These are phyloP conservation scores for Schizonepeta tenuifolia DNA, from an alignment of 257 asterid genomes.

Conservation along the genomic window DNA sequence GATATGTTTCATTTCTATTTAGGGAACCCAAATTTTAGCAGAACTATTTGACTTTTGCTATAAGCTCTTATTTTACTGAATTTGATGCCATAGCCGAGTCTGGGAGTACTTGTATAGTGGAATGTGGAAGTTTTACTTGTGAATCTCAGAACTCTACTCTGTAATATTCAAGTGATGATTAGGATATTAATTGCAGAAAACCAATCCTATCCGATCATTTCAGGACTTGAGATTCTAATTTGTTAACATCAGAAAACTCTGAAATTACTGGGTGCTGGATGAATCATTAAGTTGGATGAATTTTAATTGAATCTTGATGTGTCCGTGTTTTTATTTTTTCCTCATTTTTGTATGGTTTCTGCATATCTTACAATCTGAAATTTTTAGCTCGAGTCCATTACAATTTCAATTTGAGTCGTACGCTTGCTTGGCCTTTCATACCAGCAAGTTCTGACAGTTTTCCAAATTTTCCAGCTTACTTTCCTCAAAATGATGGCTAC, in stretches of 20 bases:
- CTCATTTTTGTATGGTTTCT: slow-evolving; percentile 4
- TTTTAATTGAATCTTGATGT: neutral
- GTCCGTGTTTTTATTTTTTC: neutral
- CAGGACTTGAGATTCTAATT: neutral
- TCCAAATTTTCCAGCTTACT: slow-evolving; percentile 14
- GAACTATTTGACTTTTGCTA: slow-evolving; percentile 8
- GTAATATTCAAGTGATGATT: neutral
- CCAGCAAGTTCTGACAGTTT: neutral
- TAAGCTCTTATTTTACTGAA: slow-evolving; percentile 20
- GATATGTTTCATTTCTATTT: neutral
- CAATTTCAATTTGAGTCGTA: neutral
- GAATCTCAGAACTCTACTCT: neutral
- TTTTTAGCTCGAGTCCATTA: slow-evolving; percentile 22
- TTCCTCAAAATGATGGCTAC: slow-evolving; percentile 26
- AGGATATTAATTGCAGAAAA: neutral
- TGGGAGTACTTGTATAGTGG: slow-evolving; percentile 8
- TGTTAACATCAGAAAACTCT: neutral
- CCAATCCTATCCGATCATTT: neutral
- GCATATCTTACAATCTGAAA: slow-evolving; percentile 17
- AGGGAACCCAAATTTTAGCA: neutral
- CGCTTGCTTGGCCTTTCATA: slow-evolving; percentile 3
- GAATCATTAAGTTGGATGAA: neutral
- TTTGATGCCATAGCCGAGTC: slow-evolving; percentile 1
- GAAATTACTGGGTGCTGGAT: slow-evolving; percentile 10
- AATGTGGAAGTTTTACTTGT: slow-evolving; percentile 20